Percentiles rank a stretch among this genome's conserved stretches.
phyloP scores from a whole-genome alignment of 495 filamentous ascomycete species.

The Darksidea phi region DNA sequence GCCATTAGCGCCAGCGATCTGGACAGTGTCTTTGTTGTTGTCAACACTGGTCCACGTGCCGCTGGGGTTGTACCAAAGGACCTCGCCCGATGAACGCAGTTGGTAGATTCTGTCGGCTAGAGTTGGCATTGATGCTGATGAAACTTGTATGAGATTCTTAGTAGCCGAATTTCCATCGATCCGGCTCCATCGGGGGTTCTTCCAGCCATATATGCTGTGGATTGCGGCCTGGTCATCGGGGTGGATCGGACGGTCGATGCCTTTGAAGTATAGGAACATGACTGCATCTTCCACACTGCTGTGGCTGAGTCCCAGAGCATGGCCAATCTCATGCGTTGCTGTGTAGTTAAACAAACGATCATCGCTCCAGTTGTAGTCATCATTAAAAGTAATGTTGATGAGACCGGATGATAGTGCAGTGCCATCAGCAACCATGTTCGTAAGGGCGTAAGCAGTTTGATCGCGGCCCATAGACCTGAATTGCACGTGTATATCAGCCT shows the following conservation, averaged over 20 bases:
- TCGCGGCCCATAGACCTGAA: slow-evolving; percentile 14
- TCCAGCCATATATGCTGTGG: slow-evolving; percentile 28
- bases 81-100: slow-evolving; percentile 21
- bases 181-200: slow-evolving; percentile 17
- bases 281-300: slow-evolving; percentile 26
- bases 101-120: slow-evolving; percentile 28
- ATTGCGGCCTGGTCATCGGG: slow-evolving; percentile 28
- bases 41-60: slow-evolving; percentile 21
- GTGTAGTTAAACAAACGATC: slow-evolving; percentile 28
- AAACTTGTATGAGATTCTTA: slow-evolving; percentile 16
- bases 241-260: slow-evolving; percentile 13
- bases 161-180: slow-evolving; percentile 18
- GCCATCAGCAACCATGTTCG: slow-evolving; percentile 21
- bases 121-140: slow-evolving; percentile 2
- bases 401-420: slow-evolving; percentile 12
- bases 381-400: slow-evolving; percentile 33
- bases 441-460: slow-evolving; percentile 21
- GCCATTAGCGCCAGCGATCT: slow-evolving; percentile 24
- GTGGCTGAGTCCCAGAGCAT: slow-evolving; percentile 26
- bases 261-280: slow-evolving; percentile 28
- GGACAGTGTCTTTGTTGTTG: slow-evolving; percentile 26
- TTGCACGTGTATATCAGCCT: slow-evolving; percentile 25
- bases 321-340: slow-evolving; percentile 29
- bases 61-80: slow-evolving; percentile 11
- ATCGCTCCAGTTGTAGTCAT: slow-evolving; percentile 30